Percentiles rank a stretch among this genome's conserved stretches.
These are phyloP conservation scores for Epichloe elymi DNA, from an alignment of 2,329 filamentous ascomycete genomes.

Conservation along the genomic window DNA sequence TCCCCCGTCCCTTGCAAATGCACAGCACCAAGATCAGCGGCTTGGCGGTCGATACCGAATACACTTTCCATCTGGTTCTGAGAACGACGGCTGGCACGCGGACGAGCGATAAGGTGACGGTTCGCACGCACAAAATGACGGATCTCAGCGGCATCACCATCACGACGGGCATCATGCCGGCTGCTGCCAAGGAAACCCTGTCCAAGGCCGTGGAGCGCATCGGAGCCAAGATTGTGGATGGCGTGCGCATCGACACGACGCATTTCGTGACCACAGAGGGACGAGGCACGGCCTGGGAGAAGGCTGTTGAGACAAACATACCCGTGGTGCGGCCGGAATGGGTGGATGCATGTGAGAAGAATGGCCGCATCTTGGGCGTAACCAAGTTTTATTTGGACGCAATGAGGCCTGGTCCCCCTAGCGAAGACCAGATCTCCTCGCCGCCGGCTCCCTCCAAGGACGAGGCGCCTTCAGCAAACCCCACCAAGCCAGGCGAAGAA, in stretches of 20 bases:
- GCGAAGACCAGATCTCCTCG: constrained; percentile 16
- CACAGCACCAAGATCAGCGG: constrained; percentile 95
- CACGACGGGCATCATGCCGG: constrained; percentile 74
- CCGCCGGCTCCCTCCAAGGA: constrained; percentile 16
- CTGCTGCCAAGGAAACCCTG: constrained; percentile 58
- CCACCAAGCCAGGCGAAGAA: constrained; percentile 10
- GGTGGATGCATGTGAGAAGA: constrained; percentile 91
- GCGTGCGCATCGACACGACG: constrained; percentile 90
- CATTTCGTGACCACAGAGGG: constrained; percentile 97
- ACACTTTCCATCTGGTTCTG: constrained; percentile 85
- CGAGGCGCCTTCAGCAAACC: constrained; percentile 14
- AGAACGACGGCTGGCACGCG: constrained; percentile 83
- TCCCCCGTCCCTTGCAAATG: constrained; percentile 76
- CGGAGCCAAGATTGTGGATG: constrained; percentile 81
- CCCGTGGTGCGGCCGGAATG: constrained; percentile 94
- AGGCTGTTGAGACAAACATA: constrained; percentile 94
- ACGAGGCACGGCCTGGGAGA: constrained; percentile 82
- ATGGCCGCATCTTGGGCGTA: constrained; percentile 84
- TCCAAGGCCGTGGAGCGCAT: constrained; percentile 69
- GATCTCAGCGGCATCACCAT: constrained; percentile 92
- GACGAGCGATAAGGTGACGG: constrained; percentile 67
- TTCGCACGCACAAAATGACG: constrained; percentile 97
- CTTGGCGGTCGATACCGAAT: constrained; percentile 91
- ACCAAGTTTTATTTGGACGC: constrained; percentile 94
- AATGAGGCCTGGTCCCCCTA: constrained; percentile 33